Evolutionary conservation across 495 filamentous ascomycete genomes (phyloP).

Genomic region (Oidiodendron maius): DNA sequence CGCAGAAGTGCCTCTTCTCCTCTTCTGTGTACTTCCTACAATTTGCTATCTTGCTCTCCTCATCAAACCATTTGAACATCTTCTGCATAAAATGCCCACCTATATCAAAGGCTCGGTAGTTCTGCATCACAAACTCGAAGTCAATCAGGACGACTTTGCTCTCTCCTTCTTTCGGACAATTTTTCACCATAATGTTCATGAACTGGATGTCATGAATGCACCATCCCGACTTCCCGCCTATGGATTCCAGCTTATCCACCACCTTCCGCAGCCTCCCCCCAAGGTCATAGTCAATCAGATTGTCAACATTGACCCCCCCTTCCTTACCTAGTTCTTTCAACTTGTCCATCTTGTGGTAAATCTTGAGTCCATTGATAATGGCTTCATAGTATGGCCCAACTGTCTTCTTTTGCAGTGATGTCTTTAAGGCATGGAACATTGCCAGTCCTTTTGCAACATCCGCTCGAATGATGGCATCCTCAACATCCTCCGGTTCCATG

Average conservation of each 20-base stretch:
- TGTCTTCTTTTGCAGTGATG: slow-evolving; percentile 17
- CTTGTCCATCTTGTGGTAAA: slow-evolving; percentile 24
- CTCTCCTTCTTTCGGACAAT: slow-evolving; percentile 19
- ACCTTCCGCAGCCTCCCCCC: slow-evolving; percentile 15
- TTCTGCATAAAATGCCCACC: slow-evolving; percentile 33
- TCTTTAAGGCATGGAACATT: slow-evolving; percentile 20
- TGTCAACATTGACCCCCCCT: slow-evolving; percentile 24
- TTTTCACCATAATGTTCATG: slow-evolving; percentile 28
- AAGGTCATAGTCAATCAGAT: slow-evolving; percentile 26
- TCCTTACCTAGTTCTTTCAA: slow-evolving; percentile 23
- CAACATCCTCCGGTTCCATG: slow-evolving; percentile 26
- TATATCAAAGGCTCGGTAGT: slow-evolving; percentile 30
- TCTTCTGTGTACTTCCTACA: slow-evolving; percentile 27
- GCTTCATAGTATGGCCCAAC: slow-evolving; percentile 20
- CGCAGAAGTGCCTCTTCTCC: slow-evolving; percentile 29
- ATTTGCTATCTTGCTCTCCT: slow-evolving; percentile 25
- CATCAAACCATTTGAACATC: slow-evolving; percentile 31
- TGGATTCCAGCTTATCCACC: slow-evolving; percentile 19
- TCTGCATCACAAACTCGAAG: slow-evolving; percentile 28
- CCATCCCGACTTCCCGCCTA: slow-evolving; percentile 24
- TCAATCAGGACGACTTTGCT: slow-evolving; percentile 26
- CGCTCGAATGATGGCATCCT: slow-evolving; percentile 24
- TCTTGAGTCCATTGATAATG: slow-evolving; percentile 15
- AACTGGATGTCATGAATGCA: slow-evolving; percentile 31
- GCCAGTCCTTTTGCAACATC: slow-evolving; percentile 26